Conservation (phyloP, 176 grass and related monocot genomes). For the Oryza meyeriana region DNA sequence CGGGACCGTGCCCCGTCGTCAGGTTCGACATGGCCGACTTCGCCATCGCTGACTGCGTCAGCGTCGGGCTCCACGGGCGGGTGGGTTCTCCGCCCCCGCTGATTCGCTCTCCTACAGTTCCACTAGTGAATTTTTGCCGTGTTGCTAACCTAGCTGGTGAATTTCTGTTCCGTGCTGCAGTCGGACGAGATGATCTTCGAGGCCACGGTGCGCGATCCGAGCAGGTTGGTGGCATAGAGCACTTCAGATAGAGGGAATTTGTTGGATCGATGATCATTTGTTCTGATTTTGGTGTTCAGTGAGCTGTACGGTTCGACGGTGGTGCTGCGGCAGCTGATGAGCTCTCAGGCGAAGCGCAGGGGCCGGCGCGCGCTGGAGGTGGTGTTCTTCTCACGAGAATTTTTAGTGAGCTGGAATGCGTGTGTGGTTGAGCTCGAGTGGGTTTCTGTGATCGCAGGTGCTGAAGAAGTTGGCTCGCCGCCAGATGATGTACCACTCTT, state of each 20-base stretch:
- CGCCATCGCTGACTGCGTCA: slow-evolving; percentile 67
- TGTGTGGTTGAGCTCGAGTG: slow-evolving; percentile 6
- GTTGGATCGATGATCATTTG: slow-evolving; percentile 14
- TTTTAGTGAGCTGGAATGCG: background rate
- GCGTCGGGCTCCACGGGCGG: slow-evolving; percentile 91
- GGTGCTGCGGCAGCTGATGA: slow-evolving; percentile 78
- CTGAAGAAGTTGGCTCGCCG: slow-evolving; percentile 80
- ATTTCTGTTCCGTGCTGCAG: slow-evolving; percentile 33
- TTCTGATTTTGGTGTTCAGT: slow-evolving; percentile 38
- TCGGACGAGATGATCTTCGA: slow-evolving; percentile 89
- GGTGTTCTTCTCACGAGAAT: background rate
- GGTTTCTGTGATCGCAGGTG: slow-evolving; percentile 50
- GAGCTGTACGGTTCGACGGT: slow-evolving; percentile 77
- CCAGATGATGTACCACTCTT: slow-evolving; percentile 92
- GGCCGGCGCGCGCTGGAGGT: slow-evolving; percentile 91
- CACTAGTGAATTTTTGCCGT: slow-evolving; percentile 9
- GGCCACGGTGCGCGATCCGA: slow-evolving; percentile 77
- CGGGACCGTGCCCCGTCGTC: slow-evolving; percentile 56
- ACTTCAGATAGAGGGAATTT: background rate
- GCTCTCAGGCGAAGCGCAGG: slow-evolving; percentile 77
- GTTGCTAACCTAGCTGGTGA: background rate
- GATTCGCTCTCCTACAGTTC: slow-evolving; percentile 5
- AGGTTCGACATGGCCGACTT: slow-evolving; percentile 80
- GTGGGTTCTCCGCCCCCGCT: slow-evolving; percentile 23
- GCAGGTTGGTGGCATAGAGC: slow-evolving; percentile 57